Conservation (phyloP, 306 rosid genomes). For the Vigna angularis region DNA sequence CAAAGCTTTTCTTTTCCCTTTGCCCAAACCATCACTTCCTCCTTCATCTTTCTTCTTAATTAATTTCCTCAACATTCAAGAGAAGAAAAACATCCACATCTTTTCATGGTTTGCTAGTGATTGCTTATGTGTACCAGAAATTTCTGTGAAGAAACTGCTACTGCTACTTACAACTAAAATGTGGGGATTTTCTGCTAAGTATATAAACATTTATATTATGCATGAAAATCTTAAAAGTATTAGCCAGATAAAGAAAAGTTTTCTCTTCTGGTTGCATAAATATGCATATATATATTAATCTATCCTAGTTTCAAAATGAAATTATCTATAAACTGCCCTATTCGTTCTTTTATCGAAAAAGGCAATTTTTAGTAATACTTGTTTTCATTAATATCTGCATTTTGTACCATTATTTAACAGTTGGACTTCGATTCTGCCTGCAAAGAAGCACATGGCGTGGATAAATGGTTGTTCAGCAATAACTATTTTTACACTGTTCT, state of each 20-base stretch:
- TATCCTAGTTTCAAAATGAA: not conserved
- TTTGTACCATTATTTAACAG: not conserved
- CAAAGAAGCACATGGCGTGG: not conserved
- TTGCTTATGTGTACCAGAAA: not conserved
- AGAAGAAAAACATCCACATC: not conserved
- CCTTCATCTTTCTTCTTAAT: slow-evolving; percentile 3
- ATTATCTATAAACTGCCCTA: not conserved
- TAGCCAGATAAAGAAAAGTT: not conserved
- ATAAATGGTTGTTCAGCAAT: not conserved
- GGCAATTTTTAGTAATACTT: not conserved
- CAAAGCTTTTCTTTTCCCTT: slow-evolving; percentile 22
- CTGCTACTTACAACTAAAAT: not conserved
- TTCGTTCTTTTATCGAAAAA: not conserved
- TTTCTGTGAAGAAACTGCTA: not conserved
- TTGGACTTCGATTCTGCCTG: not conserved
- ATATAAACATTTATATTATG: not conserved
- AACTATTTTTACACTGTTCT: not conserved
- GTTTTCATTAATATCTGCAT: not conserved
- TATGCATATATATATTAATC: too few species aligned
- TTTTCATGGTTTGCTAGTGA: slow-evolving; percentile 2
- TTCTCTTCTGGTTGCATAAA: too few species aligned
- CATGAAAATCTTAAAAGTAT: not conserved
- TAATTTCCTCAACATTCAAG: slow-evolving; percentile 21
- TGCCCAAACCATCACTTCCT: not conserved
- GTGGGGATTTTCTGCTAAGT: not conserved